Conservation (phyloP, 192 early-diverging fungal species). For the Rhizoclosmatium globosum region DNA sequence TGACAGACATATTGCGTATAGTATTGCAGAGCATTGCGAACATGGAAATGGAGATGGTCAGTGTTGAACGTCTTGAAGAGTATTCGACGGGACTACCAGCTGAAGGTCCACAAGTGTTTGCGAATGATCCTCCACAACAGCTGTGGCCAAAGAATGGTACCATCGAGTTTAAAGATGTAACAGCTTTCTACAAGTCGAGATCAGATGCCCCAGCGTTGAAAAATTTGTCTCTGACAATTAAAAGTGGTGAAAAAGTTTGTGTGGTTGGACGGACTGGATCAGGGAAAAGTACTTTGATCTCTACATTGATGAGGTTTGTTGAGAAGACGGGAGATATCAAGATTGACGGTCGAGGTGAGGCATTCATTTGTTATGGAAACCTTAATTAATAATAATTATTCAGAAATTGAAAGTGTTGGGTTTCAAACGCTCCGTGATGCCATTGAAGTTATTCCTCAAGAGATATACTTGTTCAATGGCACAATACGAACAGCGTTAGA, state of each 20-base stretch:
- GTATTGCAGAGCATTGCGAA: conserved; percentile 24
- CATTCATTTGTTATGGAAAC: conserved; percentile 25
- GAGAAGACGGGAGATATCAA: conserved; percentile 55
- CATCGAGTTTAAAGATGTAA: conserved; percentile 48
- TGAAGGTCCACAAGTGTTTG: conserved; percentile 34
- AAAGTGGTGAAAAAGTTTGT: conserved; percentile 54
- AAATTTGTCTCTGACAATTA: conserved; percentile 47
- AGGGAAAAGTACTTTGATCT: conserved; percentile 56
- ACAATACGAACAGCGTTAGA: conserved; percentile 73
- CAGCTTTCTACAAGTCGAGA: conserved; percentile 44
- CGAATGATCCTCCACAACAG: conserved; percentile 45
- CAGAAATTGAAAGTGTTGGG: conserved; percentile 52
- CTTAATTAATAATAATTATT: neutral
- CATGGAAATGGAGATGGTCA: conserved; percentile 42
- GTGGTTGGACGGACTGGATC: conserved; percentile 63
- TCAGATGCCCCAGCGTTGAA: conserved; percentile 45
- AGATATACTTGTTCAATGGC: conserved; percentile 61
- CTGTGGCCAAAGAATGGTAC: conserved; percentile 52
- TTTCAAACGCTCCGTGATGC: conserved; percentile 47
- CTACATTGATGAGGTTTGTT: conserved; percentile 64
- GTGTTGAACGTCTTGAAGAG: conserved; percentile 54
- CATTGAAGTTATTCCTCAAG: conserved; percentile 65
- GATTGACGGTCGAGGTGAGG: conserved; percentile 71
- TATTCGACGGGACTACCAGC: conserved; percentile 47
- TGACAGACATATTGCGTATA: conserved; percentile 17